phyloP scores from a whole-genome alignment of 257 asterid genomes.

The Solanum stenotomum region DNA sequence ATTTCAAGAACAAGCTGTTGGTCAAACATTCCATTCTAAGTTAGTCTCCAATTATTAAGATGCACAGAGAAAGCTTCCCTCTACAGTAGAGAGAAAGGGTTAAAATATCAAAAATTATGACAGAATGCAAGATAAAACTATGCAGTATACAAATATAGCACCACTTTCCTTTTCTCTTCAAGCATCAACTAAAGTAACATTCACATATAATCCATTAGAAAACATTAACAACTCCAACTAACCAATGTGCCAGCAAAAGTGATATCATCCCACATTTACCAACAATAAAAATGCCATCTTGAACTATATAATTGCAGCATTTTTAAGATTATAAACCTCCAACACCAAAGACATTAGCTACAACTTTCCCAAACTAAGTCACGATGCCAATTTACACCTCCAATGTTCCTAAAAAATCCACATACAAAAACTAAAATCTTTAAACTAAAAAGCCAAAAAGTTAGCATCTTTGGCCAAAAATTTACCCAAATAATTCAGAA shows the following conservation, averaged over 20 bases:
- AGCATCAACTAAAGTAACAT: neutral
- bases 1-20: neutral
- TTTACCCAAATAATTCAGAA: neutral
- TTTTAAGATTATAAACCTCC: neutral
- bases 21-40: neutral
- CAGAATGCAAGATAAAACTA: neutral
- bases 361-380: neutral
- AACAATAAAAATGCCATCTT: neutral
- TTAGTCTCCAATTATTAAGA: neutral
- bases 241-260: neutral
- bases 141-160: neutral
- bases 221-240: neutral
- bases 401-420: neutral
- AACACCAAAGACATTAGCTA: neutral
- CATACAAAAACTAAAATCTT: neutral
- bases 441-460: neutral
- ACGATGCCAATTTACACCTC: neutral
- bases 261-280: neutral
- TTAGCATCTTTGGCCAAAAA: neutral
- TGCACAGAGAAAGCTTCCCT: neutral
- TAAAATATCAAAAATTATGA: neutral
- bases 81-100: neutral
- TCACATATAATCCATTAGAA: neutral
- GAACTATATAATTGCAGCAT: neutral
- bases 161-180: neutral